Percentiles rank a stretch among this genome's conserved stretches.
Conservation (phyloP, 345 rosid genomes). For the Salix arbutifolia region DNA sequence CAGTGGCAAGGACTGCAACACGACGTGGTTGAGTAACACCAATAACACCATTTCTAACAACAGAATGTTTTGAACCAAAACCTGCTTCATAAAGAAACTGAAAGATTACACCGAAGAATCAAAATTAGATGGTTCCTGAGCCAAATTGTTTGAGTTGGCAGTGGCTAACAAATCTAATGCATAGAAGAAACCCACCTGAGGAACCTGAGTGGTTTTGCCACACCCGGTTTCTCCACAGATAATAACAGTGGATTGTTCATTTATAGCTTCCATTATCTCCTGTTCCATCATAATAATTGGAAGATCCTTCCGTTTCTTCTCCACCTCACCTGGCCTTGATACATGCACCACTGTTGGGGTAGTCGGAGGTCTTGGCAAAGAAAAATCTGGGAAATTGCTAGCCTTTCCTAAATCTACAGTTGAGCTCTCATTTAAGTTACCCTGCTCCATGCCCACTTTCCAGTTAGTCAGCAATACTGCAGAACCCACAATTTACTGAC, state of each 20-base stretch:
- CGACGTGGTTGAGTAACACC: constrained; percentile 98
- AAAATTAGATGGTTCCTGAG: constrained; percentile 11
- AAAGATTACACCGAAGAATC: constrained; percentile 14
- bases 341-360: constrained; percentile 65
- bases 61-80: constrained; percentile 55
- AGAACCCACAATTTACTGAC: background rate
- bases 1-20: constrained; percentile 93
- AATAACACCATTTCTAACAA: constrained; percentile 56
- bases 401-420: constrained; percentile 8
- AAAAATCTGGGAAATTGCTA: constrained; percentile 20
- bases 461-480: constrained; percentile 6
- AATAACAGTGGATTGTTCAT: constrained; percentile 53
- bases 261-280: constrained; percentile 92
- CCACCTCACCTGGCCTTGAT: constrained; percentile 65
- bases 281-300: constrained; percentile 98
- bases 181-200: constrained; percentile 57
- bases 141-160: background rate
- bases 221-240: constrained; percentile 93
- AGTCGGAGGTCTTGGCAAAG: constrained; percentile 31
- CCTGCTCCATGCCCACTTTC: constrained; percentile 33
- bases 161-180: constrained; percentile 1
- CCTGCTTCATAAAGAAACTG: constrained; percentile 97
- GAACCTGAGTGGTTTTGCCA: constrained; percentile 97
- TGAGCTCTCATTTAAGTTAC: constrained; percentile 21
- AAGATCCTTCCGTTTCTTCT: constrained; percentile 70